Percentiles rank a stretch among this genome's conserved stretches.
These are phyloP conservation scores for Pholiota adiposa DNA, from an alignment of 1,284 basidiomycete genomes.

Conservation along the genomic window DNA sequence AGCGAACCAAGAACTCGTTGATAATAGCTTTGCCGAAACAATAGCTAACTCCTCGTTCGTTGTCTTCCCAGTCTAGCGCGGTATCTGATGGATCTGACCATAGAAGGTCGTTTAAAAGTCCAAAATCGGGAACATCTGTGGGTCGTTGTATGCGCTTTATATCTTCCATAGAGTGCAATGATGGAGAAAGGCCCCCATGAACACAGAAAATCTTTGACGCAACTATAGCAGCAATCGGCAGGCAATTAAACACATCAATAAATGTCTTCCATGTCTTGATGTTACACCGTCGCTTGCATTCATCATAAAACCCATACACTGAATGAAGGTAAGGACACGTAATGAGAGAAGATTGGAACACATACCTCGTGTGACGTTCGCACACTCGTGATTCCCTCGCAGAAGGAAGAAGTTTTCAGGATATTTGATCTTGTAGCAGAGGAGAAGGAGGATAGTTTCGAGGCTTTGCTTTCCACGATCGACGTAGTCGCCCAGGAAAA, in stretches of 20 bases:
- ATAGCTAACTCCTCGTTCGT: slow-evolving; percentile 99
- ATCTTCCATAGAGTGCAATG: slow-evolving; percentile 97
- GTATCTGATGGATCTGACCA: slow-evolving; percentile 99
- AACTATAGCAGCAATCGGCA: slow-evolving; percentile 98
- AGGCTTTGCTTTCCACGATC: slow-evolving; percentile 98
- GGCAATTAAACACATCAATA: slow-evolving; percentile 99
- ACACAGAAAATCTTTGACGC: slow-evolving; percentile 99
- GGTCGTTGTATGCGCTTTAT: slow-evolving; percentile 98
- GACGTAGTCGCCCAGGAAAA: slow-evolving; percentile 99
- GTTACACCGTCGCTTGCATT: slow-evolving; percentile 99
- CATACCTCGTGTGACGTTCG: slow-evolving; percentile 95
- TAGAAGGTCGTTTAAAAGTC: slow-evolving; percentile 94
- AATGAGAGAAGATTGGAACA: slow-evolving; percentile 13
- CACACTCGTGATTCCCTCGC: slow-evolving; percentile 99
- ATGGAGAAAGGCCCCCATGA: slow-evolving; percentile 98
- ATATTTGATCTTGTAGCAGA: slow-evolving; percentile 99
- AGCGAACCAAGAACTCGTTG: slow-evolving; percentile 91
- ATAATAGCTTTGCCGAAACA: slow-evolving; percentile 99
- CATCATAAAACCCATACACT: slow-evolving; percentile 99
- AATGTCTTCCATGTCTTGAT: slow-evolving; percentile 99
- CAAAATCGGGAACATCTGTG: slow-evolving; percentile 99
- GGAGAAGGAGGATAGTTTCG: slow-evolving; percentile 94
- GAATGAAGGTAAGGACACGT: slow-evolving; percentile 28
- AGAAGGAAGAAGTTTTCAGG: slow-evolving; percentile 99
- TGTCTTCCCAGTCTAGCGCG: slow-evolving; percentile 99